phyloP scores from a whole-genome alignment of 2,329 filamentous ascomycete genomes.

The Acarospora socialis region DNA sequence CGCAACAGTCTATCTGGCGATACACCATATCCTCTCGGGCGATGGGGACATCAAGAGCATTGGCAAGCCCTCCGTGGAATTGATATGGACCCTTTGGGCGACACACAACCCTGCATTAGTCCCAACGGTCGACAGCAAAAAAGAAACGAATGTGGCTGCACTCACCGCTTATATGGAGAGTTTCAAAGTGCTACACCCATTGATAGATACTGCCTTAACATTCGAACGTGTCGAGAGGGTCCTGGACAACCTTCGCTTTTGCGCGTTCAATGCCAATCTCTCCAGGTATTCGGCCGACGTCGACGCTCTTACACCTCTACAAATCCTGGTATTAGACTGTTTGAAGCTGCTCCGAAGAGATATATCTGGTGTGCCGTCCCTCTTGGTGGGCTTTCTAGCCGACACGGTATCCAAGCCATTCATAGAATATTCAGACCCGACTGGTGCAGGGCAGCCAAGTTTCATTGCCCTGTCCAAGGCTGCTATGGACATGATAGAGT shows the following conservation, averaged over 20 bases:
- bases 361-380: slow-evolving; percentile 47
- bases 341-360: slow-evolving; percentile 55
- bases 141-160: slow-evolving; percentile 14
- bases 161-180: slow-evolving; percentile 63
- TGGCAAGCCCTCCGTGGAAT: slow-evolving; percentile 6
- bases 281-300: slow-evolving; percentile 57
- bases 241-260: slow-evolving; percentile 54
- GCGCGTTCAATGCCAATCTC: slow-evolving; percentile 55
- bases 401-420: slow-evolving; percentile 52
- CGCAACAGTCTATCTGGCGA: slow-evolving; percentile 10
- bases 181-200: slow-evolving; percentile 61
- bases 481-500: slow-evolving; percentile 56
- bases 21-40: slow-evolving; percentile 10
- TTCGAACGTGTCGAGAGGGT: slow-evolving; percentile 51
- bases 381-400: slow-evolving; percentile 39
- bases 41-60: slow-evolving; percentile 4
- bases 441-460: slow-evolving; percentile 45
- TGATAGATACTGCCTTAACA: slow-evolving; percentile 52
- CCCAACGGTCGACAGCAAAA: slow-evolving; percentile 11
- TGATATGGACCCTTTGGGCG: slow-evolving; percentile 11
- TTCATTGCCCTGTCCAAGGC: slow-evolving; percentile 82
- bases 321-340: slow-evolving; percentile 53
- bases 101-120: slow-evolving; percentile 8
- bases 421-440: slow-evolving; percentile 23
- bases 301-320: slow-evolving; percentile 58